A percentile compares a stretch with the other conserved stretches of the same genome.
phyloP scores from a whole-genome alignment of 2,329 filamentous ascomycete species.

The Leptographium wingfieldii region DNA sequence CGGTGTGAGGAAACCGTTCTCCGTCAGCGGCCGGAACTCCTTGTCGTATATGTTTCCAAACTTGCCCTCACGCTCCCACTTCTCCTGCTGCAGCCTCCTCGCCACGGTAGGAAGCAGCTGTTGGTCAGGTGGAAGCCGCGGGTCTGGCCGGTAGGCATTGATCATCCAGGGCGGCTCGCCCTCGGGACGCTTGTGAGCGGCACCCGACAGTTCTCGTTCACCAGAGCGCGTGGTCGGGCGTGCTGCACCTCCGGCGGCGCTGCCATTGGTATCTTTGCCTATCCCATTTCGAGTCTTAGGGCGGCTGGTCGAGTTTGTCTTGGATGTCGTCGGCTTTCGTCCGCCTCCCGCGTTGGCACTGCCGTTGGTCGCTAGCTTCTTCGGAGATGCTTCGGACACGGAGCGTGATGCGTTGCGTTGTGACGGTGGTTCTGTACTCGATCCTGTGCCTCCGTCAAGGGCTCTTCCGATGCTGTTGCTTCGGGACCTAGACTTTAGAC shows the following conservation, averaged over 20 bases:
- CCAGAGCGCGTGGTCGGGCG: conserved; percentile 53
- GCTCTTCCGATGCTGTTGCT: conserved; percentile 46
- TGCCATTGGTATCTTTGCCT: conserved; percentile 23
- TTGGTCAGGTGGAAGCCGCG: conserved; percentile 83
- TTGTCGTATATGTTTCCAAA: conserved; percentile 77
- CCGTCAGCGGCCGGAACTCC: conserved; percentile 72
- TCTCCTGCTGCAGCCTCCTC: conserved; percentile 79
- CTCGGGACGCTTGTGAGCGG: conserved; percentile 59
- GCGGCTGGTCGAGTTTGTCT: conserved; percentile 30
- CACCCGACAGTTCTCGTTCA: conserved; percentile 34
- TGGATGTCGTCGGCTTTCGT: conserved; percentile 27
- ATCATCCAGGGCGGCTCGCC: conserved; percentile 94
- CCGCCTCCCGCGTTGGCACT: conserved; percentile 10
- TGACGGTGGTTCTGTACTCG: neutral
- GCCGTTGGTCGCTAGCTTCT: conserved; percentile 28
- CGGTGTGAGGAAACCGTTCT: conserved; percentile 40
- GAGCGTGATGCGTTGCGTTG: conserved; percentile 18
- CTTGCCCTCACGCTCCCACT: conserved; percentile 87
- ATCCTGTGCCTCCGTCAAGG: neutral
- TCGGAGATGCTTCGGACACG: conserved; percentile 39
- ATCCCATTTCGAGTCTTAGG: conserved; percentile 52
- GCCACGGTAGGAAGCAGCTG: conserved; percentile 93
- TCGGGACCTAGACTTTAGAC: conserved; percentile 51
- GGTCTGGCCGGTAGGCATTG: conserved; percentile 90
- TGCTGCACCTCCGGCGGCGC: conserved; percentile 24